These are phyloP conservation scores for Annulohypoxylon bovei DNA, from an alignment of 495 filamentous ascomycete species.

Conservation along the genomic window DNA sequence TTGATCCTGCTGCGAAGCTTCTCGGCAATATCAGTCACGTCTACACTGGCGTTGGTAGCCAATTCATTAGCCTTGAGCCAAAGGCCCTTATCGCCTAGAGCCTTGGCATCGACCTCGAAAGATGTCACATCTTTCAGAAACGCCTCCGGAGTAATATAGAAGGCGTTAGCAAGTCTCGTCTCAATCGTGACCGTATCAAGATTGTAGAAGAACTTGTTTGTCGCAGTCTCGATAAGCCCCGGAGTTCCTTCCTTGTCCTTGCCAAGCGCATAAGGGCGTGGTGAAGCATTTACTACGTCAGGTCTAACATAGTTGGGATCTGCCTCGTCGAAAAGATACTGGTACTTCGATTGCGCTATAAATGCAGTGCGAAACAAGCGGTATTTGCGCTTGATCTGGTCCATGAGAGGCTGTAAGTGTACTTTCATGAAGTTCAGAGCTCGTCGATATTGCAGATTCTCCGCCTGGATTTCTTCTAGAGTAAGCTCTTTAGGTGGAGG, in stretches of 20 bases:
- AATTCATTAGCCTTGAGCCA: constrained; percentile 89
- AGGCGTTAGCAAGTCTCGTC: constrained; percentile 92
- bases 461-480: constrained; percentile 80
- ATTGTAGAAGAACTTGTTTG: constrained; percentile 91
- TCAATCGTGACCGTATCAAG: constrained; percentile 93
- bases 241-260: constrained; percentile 78
- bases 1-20: constrained; percentile 59
- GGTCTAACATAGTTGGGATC: constrained; percentile 83
- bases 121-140: constrained; percentile 87
- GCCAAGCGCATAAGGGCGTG: constrained; percentile 77
- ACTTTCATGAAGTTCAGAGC: constrained; percentile 86
- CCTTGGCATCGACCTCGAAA: constrained; percentile 82
- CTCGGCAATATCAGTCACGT: constrained; percentile 75
- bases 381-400: constrained; percentile 86
- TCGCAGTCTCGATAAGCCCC: constrained; percentile 73
- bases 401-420: constrained; percentile 90
- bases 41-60: constrained; percentile 89
- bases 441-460: constrained; percentile 81
- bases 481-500: constrained; percentile 68
- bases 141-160: constrained; percentile 87
- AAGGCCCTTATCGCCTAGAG: constrained; percentile 77
- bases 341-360: constrained; percentile 75
- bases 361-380: constrained; percentile 83
- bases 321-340: constrained; percentile 82
- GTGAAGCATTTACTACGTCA: constrained; percentile 71